phyloP scores from a whole-genome alignment of 805 yeast genomes.

The Candida endomychidarum region DNA sequence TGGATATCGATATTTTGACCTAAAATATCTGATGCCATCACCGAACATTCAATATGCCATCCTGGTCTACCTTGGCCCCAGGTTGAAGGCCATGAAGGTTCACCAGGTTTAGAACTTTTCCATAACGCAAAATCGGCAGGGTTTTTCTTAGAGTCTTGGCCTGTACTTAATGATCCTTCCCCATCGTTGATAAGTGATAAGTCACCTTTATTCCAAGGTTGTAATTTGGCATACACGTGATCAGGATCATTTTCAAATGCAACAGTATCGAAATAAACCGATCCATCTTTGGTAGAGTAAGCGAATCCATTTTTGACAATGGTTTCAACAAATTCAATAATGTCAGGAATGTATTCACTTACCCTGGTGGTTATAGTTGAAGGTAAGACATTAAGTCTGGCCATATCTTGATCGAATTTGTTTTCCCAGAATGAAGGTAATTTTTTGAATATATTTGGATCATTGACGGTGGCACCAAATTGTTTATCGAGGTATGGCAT shows the following conservation, averaged over 20 bases:
- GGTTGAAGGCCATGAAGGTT: conserved; percentile 91
- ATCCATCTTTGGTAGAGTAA: conserved; percentile 79
- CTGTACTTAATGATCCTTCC: conserved; percentile 75
- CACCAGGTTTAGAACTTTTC: conserved; percentile 97
- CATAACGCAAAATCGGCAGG: conserved; percentile 92
- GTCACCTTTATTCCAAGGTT: conserved; percentile 97
- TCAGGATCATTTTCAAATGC: conserved; percentile 68
- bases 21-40: conserved; percentile 90
- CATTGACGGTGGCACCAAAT: conserved; percentile 74
- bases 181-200: conserved; percentile 86
- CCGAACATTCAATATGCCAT: conserved; percentile 99
- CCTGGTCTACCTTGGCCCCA: conserved; percentile 99
- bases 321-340: conserved; percentile 70
- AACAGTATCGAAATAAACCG: conserved; percentile 92
- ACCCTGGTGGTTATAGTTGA: conserved; percentile 90
- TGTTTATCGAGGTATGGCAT: conserved; percentile 71
- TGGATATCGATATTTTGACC: conserved; percentile 90
- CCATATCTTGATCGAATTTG: conserved; percentile 84
- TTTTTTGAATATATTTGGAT: conserved; percentile 77
- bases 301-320: conserved; percentile 84
- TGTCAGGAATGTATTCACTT: conserved; percentile 93
- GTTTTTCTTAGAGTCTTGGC: conserved; percentile 62
- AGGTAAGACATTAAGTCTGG: conserved; percentile 74
- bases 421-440: conserved; percentile 90
- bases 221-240: conserved; percentile 92